These are phyloP conservation scores for Paramecium sexaurelia DNA, from an alignment of 73 alveolate species.

Conservation along the genomic window DNA sequence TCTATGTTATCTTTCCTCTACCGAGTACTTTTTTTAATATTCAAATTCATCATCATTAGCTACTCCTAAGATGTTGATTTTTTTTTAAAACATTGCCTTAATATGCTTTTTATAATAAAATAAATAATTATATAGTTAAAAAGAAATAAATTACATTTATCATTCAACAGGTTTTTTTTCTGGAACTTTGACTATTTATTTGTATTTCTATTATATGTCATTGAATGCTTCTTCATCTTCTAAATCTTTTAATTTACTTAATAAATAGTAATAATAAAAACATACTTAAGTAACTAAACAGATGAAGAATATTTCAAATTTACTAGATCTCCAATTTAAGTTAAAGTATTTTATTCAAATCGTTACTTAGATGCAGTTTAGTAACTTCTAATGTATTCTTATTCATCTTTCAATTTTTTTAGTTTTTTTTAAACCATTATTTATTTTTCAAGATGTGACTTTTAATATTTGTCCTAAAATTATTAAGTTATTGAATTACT, in stretches of 20 bases:
- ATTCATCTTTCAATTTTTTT: neutral
- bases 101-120: too few relatives aligned
- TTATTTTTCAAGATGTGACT: neutral
- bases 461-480: neutral
- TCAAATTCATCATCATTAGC: conserved; percentile 6
- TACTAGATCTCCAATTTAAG: neutral
- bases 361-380: neutral
- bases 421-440: neutral
- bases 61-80: neutral
- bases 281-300: neutral
- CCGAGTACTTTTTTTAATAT: neutral
- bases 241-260: neutral
- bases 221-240: neutral
- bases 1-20: neutral
- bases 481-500: neutral
- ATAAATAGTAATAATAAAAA: neutral
- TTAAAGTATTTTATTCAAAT: neutral
- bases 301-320: conserved; percentile 15
- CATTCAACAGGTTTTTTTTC: neutral
- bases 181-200: neutral
- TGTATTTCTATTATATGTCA: neutral
- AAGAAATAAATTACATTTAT: neutral
- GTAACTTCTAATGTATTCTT: neutral
- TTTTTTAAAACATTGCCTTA: neutral
- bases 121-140: neutral